Evolutionary conservation across 192 early-diverging fungal genomes (phyloP), one percentile per base, ranked within the genome.

Genomic region (Umbelopsis sp.): DNA sequence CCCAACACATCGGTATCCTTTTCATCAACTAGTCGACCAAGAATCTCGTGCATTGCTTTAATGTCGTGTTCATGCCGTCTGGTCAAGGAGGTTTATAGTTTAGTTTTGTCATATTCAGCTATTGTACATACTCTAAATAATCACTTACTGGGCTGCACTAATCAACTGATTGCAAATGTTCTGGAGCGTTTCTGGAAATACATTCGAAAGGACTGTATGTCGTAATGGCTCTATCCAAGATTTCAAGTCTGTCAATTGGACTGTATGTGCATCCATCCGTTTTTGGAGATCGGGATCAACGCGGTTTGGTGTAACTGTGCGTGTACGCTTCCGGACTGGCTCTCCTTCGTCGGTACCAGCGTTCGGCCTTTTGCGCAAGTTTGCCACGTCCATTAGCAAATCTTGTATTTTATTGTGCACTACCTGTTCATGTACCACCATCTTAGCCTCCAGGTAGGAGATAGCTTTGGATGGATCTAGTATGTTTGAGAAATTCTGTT

Each of bases 51-150:
- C 0, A 20, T n/a, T 29, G 26, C 16, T 34, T 62, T 32, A n/a
- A 62, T 62, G 31, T 62, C 56, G 2, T 20, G 3, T 62, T 62
- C 56, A 62, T 62, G 56, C 14, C 56, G 56, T 14, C 56, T 62
- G 31, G 10, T n/a, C 20, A 12, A 21, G 5, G 16, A 26, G 26
- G 9, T 36, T n/a, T n/a, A n/a, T n/a, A n/a, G n/a, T n/a, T n/a
- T n/a, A n/a, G n/a, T n/a, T n/a, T n/a, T n/a, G n/a, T n/a, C n/a
- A n/a, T n/a, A n/a, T n/a, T n/a, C n/a, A n/a, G n/a, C n/a, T n/a
- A n/a, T n/a, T n/a, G n/a, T n/a, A n/a, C n/a, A n/a, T n/a, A n/a
- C n/a, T n/a, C n/a, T n/a, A n/a, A n/a, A n/a, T n/a, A n/a, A n/a
- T n/a, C n/a, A 62, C 14, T 34, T 34, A 62, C 56, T 11, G 11